Evolutionary conservation across 495 filamentous ascomycete genomes (phyloP), one percentile per base, ranked within the genome.

Genomic region (Polyplosphaeria fusca): DNA sequence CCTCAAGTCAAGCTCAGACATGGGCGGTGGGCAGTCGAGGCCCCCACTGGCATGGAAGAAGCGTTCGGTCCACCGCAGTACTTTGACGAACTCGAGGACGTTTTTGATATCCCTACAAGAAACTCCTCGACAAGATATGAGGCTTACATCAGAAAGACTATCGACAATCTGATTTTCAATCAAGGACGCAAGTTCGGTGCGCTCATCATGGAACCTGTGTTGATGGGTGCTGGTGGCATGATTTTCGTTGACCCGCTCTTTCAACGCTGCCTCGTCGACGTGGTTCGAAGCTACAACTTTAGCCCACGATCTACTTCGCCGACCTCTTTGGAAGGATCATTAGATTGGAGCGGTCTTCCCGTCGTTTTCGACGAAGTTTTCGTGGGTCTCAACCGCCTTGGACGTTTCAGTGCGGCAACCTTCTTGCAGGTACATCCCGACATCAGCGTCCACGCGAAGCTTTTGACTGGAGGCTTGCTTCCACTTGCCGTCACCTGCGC

Each of bases 291-390:
- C 5, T 58, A 56, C 69, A 77, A 1, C 57, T 76, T 9, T 72
- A 85, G 38, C 83, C 85, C 65, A 27, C 58, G 41, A 12, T 25
- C 61, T 30, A 51, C 61, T 45, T 26, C 38, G 18, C 14, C 28
- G 19, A 44, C 32, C 12, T 44, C 32, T 1, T 14, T 39, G 41
- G 16, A 28, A 63, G 9, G 18, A 42, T 5, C 7, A 42, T 19
- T 35, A 35, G 50, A 62, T 16, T 91, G 87, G 87, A 77, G 76
- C 1, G 87, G 87, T 1, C 74, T 91, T 18, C 87, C 87, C 0
- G 71, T 91, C 25, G 76, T 91, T 65, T 84, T 85, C 61, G 87
- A 91, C 66, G 87, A 91, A 68, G 86, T 91, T 27, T 90, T 91
- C 73, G 89, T 86, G 0, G 87, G 87, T 13, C 73, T 91, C 14